Percentiles rank a stretch among this genome's conserved stretches.
These are phyloP conservation scores for Spergularia bocconei DNA, from an alignment of 148 eudicot species.

Conservation along the genomic window DNA sequence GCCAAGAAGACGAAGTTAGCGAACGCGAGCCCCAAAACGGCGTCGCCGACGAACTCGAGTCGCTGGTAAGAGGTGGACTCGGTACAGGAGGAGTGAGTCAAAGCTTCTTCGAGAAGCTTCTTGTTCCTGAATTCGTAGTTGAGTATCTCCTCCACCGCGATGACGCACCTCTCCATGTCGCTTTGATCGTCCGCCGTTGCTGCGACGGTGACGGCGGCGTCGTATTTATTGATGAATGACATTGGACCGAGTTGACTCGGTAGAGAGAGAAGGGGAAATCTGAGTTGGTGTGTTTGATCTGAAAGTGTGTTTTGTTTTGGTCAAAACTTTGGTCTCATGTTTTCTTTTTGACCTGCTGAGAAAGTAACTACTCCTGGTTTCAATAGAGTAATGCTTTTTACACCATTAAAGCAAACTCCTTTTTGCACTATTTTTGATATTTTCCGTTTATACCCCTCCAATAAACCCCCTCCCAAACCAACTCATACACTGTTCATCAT, in stretches of 20 bases:
- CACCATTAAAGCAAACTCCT: too few relatives aligned
- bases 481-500: too few relatives aligned
- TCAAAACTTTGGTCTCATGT: too few relatives aligned
- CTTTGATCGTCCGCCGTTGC: neutral
- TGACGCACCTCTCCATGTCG: conserved; percentile 38
- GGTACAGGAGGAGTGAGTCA: conserved; percentile 66
- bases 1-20: conserved; percentile 41
- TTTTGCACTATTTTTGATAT: too few relatives aligned
- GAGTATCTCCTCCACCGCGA: conserved; percentile 49
- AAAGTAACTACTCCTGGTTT: too few relatives aligned
- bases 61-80: conserved; percentile 58
- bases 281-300: neutral
- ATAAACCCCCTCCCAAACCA: too few relatives aligned
- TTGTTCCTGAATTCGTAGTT: conserved; percentile 47
- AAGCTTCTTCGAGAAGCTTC: conserved; percentile 57
- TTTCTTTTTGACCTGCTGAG: too few relatives aligned
- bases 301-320: too few relatives aligned
- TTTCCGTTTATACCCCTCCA: too few relatives aligned
- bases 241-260: neutral
- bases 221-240: conserved; percentile 1
- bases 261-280: neutral
- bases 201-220: too few relatives aligned
- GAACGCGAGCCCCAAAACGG: conserved; percentile 58
- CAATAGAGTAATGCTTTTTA: too few relatives aligned
- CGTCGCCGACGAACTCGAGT: conserved; percentile 86